Evolutionary conservation across 1,284 basidiomycete species (phyloP).

Genomic region (Hymenochaete sp.): DNA sequence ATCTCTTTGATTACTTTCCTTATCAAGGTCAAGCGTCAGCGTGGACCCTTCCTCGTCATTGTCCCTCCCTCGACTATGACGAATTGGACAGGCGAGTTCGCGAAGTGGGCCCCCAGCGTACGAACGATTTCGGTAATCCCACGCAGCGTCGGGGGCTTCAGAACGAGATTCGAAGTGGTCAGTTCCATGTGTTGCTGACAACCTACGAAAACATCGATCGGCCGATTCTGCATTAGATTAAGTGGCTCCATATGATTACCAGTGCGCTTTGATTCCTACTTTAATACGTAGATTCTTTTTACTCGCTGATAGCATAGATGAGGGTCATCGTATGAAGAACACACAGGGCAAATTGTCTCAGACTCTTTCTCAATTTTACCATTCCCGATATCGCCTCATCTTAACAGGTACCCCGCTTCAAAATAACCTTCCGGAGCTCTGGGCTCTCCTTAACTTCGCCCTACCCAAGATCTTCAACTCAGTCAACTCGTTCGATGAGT

Average conservation of each 20-base stretch:
- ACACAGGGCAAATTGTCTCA: slow-evolving; percentile 91
- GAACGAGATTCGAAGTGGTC: slow-evolving; percentile 62
- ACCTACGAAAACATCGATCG: slow-evolving; percentile 99
- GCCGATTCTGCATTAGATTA: slow-evolving; percentile 81
- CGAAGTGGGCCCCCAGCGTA: slow-evolving; percentile 92
- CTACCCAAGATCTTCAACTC: slow-evolving; percentile 99
- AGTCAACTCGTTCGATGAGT: slow-evolving; percentile 98
- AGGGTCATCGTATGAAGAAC: slow-evolving; percentile 99
- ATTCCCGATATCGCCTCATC: slow-evolving; percentile 90
- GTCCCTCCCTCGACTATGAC: slow-evolving; percentile 98
- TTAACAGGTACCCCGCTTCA: slow-evolving; percentile 97
- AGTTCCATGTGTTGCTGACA: slow-evolving; percentile 94
- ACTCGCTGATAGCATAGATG: slow-evolving; percentile 45
- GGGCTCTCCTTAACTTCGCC: slow-evolving; percentile 97
- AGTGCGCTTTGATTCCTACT: slow-evolving; percentile 36
- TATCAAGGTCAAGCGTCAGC: slow-evolving; percentile 86
- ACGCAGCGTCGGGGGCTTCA: slow-evolving; percentile 69
- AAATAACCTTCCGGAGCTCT: slow-evolving; percentile 97
- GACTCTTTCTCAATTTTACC: slow-evolving; percentile 90
- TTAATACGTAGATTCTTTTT: slow-evolving; percentile 8
- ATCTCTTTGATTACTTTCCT: slow-evolving; percentile 96
- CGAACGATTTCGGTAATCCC: slow-evolving; percentile 84
- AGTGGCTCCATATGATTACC: slow-evolving; percentile 99
- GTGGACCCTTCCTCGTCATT: slow-evolving; percentile 94
- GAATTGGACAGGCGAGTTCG: slow-evolving; percentile 97